These are phyloP conservation scores for Thelephora aurantiotincta DNA, from an alignment of 768 basidiomycete genomes.

Conservation along the genomic window DNA sequence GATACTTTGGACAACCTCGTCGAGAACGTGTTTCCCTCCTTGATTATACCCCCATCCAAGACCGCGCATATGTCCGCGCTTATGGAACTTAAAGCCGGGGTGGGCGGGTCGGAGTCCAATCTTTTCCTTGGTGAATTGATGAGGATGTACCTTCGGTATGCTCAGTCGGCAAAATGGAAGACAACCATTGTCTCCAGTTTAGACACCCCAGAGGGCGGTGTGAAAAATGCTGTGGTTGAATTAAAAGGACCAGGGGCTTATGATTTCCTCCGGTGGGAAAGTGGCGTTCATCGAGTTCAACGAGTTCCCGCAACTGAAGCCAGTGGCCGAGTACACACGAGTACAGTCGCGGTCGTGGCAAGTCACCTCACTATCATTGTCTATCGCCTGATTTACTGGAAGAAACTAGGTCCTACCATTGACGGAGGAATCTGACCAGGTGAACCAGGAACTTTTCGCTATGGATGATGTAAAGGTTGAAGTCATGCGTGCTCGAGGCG, in stretches of 20 bases:
- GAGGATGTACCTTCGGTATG: conserved; percentile 69
- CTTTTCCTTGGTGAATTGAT: conserved; percentile 69
- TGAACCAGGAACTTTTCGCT: conserved; percentile 42
- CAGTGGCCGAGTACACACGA: conserved; percentile 82
- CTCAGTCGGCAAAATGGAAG: conserved; percentile 44
- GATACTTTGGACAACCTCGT: conserved; percentile 15
- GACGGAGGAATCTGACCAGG: conserved; percentile 44
- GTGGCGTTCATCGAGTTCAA: conserved; percentile 93
- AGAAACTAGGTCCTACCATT: conserved; percentile 69
- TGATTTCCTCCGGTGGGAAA: conserved; percentile 76
- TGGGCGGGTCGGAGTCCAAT: conserved; percentile 81
- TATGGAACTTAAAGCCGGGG: conserved; percentile 85
- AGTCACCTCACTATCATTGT: conserved; percentile 14
- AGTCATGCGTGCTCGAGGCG: conserved; percentile 94
- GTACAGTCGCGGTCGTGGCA: conserved; percentile 79
- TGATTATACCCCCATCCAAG: conserved; percentile 60
- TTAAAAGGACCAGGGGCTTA: conserved; percentile 68
- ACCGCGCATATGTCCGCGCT: conserved; percentile 62
- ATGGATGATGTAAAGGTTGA: conserved; percentile 85
- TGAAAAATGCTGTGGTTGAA: conserved; percentile 70
- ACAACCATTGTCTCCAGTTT: conserved; percentile 43
- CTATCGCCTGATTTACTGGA: background rate
- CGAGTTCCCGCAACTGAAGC: conserved; percentile 85
- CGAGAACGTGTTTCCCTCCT: conserved; percentile 40
- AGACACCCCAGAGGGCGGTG: conserved; percentile 45